These are phyloP conservation scores for Cryptococcus sp. DNA, from an alignment of 1,284 basidiomycete genomes.

Conservation along the genomic window DNA sequence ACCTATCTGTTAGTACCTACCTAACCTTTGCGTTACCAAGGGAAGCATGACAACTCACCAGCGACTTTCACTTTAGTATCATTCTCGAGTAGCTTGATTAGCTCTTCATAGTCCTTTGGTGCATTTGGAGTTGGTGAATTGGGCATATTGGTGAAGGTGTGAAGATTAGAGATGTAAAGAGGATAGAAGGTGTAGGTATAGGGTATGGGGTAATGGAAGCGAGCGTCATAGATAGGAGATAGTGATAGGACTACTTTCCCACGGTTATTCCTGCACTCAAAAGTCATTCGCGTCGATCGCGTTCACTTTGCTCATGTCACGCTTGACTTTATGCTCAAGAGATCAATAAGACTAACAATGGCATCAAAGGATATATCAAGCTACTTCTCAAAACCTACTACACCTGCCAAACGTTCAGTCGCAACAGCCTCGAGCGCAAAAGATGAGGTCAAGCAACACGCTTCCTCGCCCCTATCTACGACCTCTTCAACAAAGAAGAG, in stretches of 20 bases:
- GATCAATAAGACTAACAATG: slow-evolving; percentile 13
- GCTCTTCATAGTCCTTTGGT: slow-evolving; percentile 58
- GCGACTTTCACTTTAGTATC: slow-evolving; percentile 91
- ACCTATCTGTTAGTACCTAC: slow-evolving; percentile 18
- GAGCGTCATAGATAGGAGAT: background rate
- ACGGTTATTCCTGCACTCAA: background rate
- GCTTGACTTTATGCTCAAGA: background rate
- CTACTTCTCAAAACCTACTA: slow-evolving; percentile 21
- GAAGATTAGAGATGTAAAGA: background rate
- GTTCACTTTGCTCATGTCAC: background rate
- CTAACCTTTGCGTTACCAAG: background rate
- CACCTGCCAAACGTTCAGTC: background rate
- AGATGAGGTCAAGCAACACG: background rate
- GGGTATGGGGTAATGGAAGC: background rate
- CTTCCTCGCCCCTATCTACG: slow-evolving; percentile 1
- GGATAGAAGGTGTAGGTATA: background rate
- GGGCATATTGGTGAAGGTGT: slow-evolving; percentile 16
- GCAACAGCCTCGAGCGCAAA: slow-evolving; percentile 1
- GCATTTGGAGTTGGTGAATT: slow-evolving; percentile 51
- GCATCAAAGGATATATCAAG: slow-evolving; percentile 24
- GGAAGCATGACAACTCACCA: slow-evolving; percentile 49
- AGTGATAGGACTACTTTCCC: background rate
- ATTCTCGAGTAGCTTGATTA: slow-evolving; percentile 56
- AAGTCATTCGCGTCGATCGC: slow-evolving; percentile 13
- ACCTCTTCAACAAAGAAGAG: slow-evolving; percentile 6